Evolutionary conservation across 345 rosid species (phyloP), one percentile per base, ranked within the genome.

Genomic region (Nasturtium officinale): DNA sequence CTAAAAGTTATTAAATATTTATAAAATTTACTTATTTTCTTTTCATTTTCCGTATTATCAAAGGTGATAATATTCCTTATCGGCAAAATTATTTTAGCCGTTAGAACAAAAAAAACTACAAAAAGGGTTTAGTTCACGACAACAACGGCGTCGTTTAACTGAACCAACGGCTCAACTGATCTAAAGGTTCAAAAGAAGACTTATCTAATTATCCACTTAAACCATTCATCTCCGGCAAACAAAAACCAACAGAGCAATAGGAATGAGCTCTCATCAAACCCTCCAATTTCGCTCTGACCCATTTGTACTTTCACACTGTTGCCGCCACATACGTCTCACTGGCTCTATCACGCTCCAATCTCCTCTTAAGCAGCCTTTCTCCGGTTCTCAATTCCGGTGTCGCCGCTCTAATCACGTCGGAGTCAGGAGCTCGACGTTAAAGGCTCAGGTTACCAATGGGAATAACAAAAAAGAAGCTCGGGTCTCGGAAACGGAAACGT

Each of bases 261-360:
- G 17, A 21, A 79, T 85, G 86, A 76, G 66, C 66, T 38, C 72
- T 53, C 81, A 72, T 47, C 81, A 74, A 70, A 45, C 45, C 9
- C 25, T 75, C 42, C 78, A 76, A 18, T 26, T 69, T 38, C 87
- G 77, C 0, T 26, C 73, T 8, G 72, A 74, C 57, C 78, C 79
- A 29, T 70, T 79, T 25, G 57, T 80, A 12, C 71, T 52, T 1
- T 72, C 72, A 8, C 75, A 71, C 35, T 43, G 81, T 75, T 72
- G 43, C 29, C 71, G 18, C 25, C 79, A 18, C 26, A 23, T 43
- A 5, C 45, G 21, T n/a, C 9, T 25, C 55, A 28, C 66, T 0
- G 28, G 26, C 43, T 51, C 77, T 18, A 80, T 51, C 28, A 71
- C 53, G n/a, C 63, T 73, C 17, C 78, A 45, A 0, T 68, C 76